Percentiles rank a stretch among this genome's conserved stretches.
These are phyloP conservation scores for Diplotaxis tenuifolia DNA, from an alignment of 345 rosid species.

Conservation along the genomic window DNA sequence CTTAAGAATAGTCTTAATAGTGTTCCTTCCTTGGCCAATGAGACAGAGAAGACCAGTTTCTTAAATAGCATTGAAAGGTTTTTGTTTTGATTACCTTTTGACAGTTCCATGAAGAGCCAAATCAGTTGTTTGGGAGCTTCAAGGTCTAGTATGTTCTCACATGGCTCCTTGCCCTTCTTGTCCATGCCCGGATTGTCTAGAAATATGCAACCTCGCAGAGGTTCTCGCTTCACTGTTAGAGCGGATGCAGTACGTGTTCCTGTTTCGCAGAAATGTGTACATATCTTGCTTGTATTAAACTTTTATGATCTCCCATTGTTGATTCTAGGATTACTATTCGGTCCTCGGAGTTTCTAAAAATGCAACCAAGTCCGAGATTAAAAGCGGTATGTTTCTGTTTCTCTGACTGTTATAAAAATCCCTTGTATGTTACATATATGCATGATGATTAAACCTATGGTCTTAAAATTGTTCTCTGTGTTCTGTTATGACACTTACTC, in stretches of 20 bases:
- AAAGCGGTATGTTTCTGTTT: slow-evolving; percentile 59
- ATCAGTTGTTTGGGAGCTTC: slow-evolving; percentile 50
- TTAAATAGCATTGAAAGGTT: slow-evolving; percentile 2
- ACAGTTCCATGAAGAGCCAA: slow-evolving; percentile 50
- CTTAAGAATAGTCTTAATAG: neutral
- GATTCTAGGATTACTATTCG: slow-evolving; percentile 75
- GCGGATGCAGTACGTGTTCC: slow-evolving; percentile 70
- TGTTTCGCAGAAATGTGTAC: neutral
- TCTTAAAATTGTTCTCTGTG: neutral
- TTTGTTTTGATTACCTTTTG: slow-evolving; percentile 11
- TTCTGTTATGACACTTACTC: neutral
- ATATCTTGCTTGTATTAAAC: neutral
- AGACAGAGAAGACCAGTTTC: neutral
- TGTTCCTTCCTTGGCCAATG: neutral
- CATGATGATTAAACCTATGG: neutral
- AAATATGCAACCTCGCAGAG: slow-evolving; percentile 46
- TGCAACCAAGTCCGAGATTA: slow-evolving; percentile 89
- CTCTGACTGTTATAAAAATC: neutral
- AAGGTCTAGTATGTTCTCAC: slow-evolving; percentile 63
- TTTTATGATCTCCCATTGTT: slow-evolving; percentile 2
- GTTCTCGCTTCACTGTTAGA: slow-evolving; percentile 65
- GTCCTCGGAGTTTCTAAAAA: slow-evolving; percentile 88
- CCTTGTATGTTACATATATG: neutral
- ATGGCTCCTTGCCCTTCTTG: slow-evolving; percentile 50
- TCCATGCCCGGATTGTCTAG: slow-evolving; percentile 45